Conservation (phyloP, 306 rosid species). For the Ceratonia siliqua region DNA sequence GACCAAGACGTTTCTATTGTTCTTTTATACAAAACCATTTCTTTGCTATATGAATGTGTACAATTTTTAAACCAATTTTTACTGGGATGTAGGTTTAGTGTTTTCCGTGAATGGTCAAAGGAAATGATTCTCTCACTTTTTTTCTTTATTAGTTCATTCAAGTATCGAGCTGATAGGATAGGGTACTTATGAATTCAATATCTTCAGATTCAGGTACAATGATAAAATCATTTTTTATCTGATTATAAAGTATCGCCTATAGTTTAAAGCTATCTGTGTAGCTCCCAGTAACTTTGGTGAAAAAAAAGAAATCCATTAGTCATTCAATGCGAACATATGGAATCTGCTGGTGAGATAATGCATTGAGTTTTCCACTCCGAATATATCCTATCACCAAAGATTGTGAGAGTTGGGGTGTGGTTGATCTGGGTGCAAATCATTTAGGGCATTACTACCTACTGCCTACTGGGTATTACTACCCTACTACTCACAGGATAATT, state of each 20-base stretch:
- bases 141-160: conserved; percentile 1
- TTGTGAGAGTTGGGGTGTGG: too few relatives aligned
- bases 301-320: neutral
- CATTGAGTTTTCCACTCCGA: neutral
- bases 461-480: too few relatives aligned
- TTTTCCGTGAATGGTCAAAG: conserved; percentile 37
- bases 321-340: conserved; percentile 15
- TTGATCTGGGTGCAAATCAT: too few relatives aligned
- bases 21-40: conserved; percentile 55
- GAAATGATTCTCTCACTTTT: neutral
- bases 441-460: too few relatives aligned
- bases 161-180: conserved; percentile 35
- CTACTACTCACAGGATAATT: too few relatives aligned
- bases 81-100: conserved; percentile 46
- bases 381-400: neutral
- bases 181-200: conserved; percentile 27
- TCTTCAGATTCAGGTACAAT: neutral
- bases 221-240: conserved; percentile 13
- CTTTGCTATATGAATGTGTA: conserved; percentile 48
- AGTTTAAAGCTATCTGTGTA: conserved; percentile 17
- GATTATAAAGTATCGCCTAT: conserved; percentile 24
- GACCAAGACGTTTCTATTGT: conserved; percentile 12
- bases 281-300: neutral
- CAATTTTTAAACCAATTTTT: conserved; percentile 41
- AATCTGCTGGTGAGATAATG: neutral